phyloP scores from a whole-genome alignment of 192 early-diverging fungal species.

The Rhizoclosmatium globosum region DNA sequence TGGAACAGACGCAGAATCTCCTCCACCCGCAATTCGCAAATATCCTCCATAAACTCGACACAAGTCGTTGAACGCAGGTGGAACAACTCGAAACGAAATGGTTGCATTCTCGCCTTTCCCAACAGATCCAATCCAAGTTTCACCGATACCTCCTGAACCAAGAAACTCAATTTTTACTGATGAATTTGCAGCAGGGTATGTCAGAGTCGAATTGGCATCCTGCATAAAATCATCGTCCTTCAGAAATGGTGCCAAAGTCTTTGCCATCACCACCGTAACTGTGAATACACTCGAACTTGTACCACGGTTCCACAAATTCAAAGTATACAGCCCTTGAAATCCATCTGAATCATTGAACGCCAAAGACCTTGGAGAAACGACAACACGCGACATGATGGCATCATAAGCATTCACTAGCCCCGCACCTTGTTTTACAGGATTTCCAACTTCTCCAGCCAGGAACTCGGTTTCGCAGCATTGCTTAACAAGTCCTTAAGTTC shows the following conservation, averaged over 20 bases:
- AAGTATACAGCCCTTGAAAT: not conserved
- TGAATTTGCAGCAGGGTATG: not conserved
- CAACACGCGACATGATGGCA: constrained; percentile 59
- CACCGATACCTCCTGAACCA: not conserved
- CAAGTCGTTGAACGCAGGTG: not conserved
- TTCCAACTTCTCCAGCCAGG: constrained; percentile 50
- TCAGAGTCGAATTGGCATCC: not conserved
- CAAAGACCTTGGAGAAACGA: constrained; percentile 57
- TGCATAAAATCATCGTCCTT: constrained; percentile 35
- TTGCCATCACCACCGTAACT: constrained; percentile 26
- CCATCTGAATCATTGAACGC: constrained; percentile 46
- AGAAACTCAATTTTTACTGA: not conserved
- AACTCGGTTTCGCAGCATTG: constrained; percentile 7
- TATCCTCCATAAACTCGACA: not conserved
- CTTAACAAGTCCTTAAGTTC: not conserved
- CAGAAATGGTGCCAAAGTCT: constrained; percentile 9
- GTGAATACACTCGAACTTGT: constrained; percentile 33
- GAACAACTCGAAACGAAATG: not conserved
- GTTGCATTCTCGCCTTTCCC: not conserved
- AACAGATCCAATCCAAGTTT: not conserved
- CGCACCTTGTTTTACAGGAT: constrained; percentile 70
- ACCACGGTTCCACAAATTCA: constrained; percentile 40
- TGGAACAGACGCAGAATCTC: not conserved
- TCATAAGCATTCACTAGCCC: constrained; percentile 77
- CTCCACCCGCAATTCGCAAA: not conserved